phyloP scores from a whole-genome alignment of 176 grass and related monocot genomes.

The Zizania latifolia region DNA sequence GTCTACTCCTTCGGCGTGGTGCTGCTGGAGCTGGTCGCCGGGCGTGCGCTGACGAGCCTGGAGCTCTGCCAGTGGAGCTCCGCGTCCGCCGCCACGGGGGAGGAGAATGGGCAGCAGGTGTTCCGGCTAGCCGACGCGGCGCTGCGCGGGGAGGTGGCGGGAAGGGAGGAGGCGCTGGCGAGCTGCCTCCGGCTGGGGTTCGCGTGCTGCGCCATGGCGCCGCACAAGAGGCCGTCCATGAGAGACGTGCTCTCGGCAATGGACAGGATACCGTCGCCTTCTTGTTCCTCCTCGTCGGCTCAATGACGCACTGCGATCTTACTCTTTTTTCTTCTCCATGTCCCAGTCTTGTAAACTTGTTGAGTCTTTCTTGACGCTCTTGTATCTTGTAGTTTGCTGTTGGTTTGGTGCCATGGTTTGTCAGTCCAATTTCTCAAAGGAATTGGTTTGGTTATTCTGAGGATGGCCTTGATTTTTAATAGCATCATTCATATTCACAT shows the following conservation, averaged over 20 bases:
- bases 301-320: neutral
- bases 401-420: neutral
- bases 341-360: neutral
- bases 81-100: neutral
- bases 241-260: slow-evolving; percentile 57
- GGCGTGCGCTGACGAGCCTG: slow-evolving; percentile 54
- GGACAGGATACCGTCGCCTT: slow-evolving; percentile 54
- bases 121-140: slow-evolving; percentile 44
- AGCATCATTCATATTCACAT: neutral
- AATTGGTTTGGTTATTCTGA: slow-evolving; percentile 12
- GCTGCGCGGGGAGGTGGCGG: slow-evolving; percentile 52
- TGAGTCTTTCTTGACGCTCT: neutral
- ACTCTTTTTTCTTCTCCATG: neutral
- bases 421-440: slow-evolving; percentile 20
- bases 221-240: slow-evolving; percentile 62
- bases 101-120: slow-evolving; percentile 24
- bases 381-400: neutral
- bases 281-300: neutral
- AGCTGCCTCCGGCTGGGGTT: slow-evolving; percentile 65
- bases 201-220: slow-evolving; percentile 56
- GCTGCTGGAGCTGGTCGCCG: slow-evolving; percentile 74
- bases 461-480: neutral
- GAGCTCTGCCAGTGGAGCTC: slow-evolving; percentile 60
- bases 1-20: slow-evolving; percentile 78
- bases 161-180: slow-evolving; percentile 54